Evolutionary conservation across 352 stramenopile species (phyloP).

Genomic region (Pythium grandisporangium): DNA sequence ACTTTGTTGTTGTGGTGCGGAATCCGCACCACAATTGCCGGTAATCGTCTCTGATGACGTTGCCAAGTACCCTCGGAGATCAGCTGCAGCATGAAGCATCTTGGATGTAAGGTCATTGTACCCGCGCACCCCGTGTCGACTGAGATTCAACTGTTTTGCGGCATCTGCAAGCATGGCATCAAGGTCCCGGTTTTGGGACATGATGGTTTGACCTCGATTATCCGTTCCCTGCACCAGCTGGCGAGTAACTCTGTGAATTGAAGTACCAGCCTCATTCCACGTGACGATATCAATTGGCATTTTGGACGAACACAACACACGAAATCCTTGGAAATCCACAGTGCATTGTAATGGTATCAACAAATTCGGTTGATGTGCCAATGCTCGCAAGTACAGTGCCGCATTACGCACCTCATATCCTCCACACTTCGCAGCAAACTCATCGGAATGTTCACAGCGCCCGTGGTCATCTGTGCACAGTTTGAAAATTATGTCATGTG

Average conservation of each 20-base stretch:
- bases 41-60: no score
- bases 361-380: constrained; percentile 20
- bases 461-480: constrained; percentile 88
- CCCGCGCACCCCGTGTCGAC: constrained; percentile 72
- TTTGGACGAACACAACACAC: constrained; percentile 80
- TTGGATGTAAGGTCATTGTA: constrained; percentile 85
- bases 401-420: constrained; percentile 79
- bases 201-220: constrained; percentile 75
- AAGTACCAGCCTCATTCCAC: constrained; percentile 49
- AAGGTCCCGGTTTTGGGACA: constrained; percentile 72
- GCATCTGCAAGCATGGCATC: constrained; percentile 55
- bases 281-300: constrained; percentile 66
- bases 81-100: constrained; percentile 60
- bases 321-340: constrained; percentile 86
- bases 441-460: constrained; percentile 85
- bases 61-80: constrained; percentile 78
- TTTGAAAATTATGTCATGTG: constrained; percentile 86
- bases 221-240: constrained; percentile 84
- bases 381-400: constrained; percentile 53
- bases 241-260: constrained; percentile 46
- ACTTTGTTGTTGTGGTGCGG: no score
- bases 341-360: constrained; percentile 67
- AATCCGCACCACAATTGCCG: no score
- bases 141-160: constrained; percentile 72
- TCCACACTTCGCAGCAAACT: constrained; percentile 78